Base-by-base conservation (phyloP, 2,329 filamentous ascomycete genomes). In the Fusarium ramigenum region DNA sequence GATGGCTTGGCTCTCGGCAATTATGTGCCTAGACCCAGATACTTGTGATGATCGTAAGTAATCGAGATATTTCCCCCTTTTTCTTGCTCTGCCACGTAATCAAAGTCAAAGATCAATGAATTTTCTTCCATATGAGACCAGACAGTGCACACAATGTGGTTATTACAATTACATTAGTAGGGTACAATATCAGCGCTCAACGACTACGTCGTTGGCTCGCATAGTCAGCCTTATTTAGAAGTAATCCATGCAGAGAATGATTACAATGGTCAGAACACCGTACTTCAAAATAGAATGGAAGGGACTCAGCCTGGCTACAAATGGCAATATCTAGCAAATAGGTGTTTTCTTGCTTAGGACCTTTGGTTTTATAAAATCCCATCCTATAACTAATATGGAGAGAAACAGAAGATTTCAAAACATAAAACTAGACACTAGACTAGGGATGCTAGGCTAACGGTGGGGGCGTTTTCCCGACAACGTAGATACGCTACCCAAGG, bases 1-100 rank as follows among this genome's bases (percentile, higher is more conserved):
- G 57, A 37, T 53, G 44, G 54, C 70, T 73, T 70, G 66, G 62
- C 66, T 62, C 59, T 65, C 52, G 66, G 57, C 70, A 73, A 56
- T 43, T 71, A 21, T 67, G 36, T 60, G 57, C 66, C 70, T 59
- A 66, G 70, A 30, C 44, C 49, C 61, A 30, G 56, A 42, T 50
- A 39, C 47, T 40, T 40, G 32, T 59, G 25, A 25, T 64, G 44
- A 56, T 60, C 34, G 28, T 18, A 25, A 54, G 36, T 25, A 56
- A 56, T 47, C 23, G 30, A 69, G 44, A 39, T 34, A 49, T 47
- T 56, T 46, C 16, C 46, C 46, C 52, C 30, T 53, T 53, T 53
- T 53, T 30, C n/a, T 46, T 23, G 50, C 40, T 49, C 39, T 28
- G 40, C 36, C 30, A 19, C 47, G 43, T 52, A 44, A 63, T 46